Percentiles rank a stretch among this genome's conserved stretches.
Conservation (phyloP, 192 early-diverging fungal genomes). For the Phlyctochytrium arcticum region DNA sequence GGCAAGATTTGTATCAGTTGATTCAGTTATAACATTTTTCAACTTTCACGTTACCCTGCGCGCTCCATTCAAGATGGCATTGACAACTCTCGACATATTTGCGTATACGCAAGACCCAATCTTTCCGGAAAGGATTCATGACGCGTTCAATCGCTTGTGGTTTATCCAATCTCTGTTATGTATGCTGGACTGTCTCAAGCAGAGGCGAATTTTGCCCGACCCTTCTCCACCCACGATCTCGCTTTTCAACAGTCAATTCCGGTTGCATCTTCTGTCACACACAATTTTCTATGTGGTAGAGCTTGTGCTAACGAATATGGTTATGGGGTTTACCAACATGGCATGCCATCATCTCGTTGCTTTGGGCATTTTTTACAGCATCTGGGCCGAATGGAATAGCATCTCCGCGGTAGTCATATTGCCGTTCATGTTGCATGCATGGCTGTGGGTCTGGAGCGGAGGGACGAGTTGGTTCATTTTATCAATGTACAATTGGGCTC, state of each 20-base stretch:
- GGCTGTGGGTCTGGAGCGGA: neutral
- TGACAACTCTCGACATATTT: too few relatives aligned
- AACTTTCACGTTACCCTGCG: too few relatives aligned
- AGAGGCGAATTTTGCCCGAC: neutral
- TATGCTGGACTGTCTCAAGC: neutral
- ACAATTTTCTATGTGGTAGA: neutral
- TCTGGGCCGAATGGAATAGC: neutral
- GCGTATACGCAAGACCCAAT: slow-evolving; percentile 1
- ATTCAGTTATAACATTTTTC: too few relatives aligned
- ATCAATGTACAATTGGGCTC: neutral
- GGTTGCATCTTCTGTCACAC: neutral
- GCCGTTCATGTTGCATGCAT: slow-evolving; percentile 3
- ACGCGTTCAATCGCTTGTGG: neutral
- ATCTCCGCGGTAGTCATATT: neutral
- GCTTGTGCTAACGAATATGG: neutral
- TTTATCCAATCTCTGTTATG: neutral
- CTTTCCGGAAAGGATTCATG: neutral
- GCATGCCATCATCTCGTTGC: neutral
- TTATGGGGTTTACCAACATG: neutral
- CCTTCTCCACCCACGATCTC: neutral
- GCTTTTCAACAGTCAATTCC: neutral
- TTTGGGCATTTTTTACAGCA: neutral
- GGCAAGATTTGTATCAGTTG: too few relatives aligned
- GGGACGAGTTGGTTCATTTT: neutral
- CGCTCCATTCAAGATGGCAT: too few relatives aligned